phyloP scores from a whole-genome alignment of 305 asterid species.

The Solanum hybrid region DNA sequence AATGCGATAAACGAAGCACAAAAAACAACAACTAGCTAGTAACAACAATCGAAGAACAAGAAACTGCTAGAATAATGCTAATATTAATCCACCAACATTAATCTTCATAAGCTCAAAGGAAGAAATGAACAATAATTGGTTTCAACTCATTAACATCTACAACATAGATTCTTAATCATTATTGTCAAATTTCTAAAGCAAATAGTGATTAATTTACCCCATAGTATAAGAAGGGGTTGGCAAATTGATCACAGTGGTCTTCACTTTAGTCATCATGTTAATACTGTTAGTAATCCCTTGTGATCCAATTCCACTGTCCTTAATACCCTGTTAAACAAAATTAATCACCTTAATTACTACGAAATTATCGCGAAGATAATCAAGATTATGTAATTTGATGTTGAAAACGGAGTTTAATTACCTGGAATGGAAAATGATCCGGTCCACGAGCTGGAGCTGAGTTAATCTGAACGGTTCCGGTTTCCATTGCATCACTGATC shows the following conservation, averaged over 20 bases:
- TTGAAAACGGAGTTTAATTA: neutral
- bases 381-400: neutral
- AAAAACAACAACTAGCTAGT: neutral
- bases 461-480: constrained; percentile 88
- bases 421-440: constrained; percentile 97
- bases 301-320: constrained; percentile 96
- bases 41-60: neutral
- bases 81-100: neutral
- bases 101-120: neutral
- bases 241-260: constrained; percentile 94
- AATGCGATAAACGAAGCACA: neutral
- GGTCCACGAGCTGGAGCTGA: constrained; percentile 99
- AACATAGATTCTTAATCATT: neutral
- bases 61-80: neutral
- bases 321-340: constrained; percentile 51
- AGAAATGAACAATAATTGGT: neutral
- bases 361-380: neutral
- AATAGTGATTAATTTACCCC: constrained; percentile 39
- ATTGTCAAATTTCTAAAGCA: neutral
- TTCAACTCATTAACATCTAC: neutral
- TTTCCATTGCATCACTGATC: constrained; percentile 94
- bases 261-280: constrained; percentile 90
- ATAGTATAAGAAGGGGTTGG: constrained; percentile 81
- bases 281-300: constrained; percentile 92
- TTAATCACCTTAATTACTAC: neutral